These are phyloP conservation scores for Thalassiosira exigua DNA, from an alignment of 352 stramenopile species.

Conservation along the genomic window DNA sequence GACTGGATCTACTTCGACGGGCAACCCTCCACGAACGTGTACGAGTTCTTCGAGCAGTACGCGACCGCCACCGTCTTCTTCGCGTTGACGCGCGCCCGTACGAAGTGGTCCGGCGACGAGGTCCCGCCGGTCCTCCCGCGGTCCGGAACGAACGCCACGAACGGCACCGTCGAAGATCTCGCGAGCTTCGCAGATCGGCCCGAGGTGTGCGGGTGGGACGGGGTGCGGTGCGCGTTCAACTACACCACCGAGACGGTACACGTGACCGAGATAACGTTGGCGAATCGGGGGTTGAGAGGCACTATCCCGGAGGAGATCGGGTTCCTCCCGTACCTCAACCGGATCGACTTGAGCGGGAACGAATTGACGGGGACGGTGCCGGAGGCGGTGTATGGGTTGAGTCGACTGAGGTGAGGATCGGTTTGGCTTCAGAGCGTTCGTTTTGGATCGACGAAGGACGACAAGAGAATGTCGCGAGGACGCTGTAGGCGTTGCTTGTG, in stretches of 20 bases:
- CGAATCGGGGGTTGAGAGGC: slow-evolving; percentile 53
- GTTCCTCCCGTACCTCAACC: slow-evolving; percentile 51
- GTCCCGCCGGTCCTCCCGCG: too few relatives aligned
- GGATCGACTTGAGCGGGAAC: slow-evolving; percentile 64
- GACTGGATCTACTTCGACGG: slow-evolving; percentile 55
- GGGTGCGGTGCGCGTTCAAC: slow-evolving; percentile 66
- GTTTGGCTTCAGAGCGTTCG: too few relatives aligned
- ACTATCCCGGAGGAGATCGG: slow-evolving; percentile 64
- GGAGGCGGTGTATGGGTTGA: slow-evolving; percentile 46
- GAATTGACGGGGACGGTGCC: slow-evolving; percentile 56
- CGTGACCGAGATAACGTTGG: slow-evolving; percentile 59
- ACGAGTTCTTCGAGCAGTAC: slow-evolving; percentile 66
- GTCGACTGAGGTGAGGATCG: slow-evolving; percentile 40
- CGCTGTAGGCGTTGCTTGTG: too few relatives aligned
- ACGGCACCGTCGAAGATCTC: too few relatives aligned
- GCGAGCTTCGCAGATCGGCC: slow-evolving; percentile 31
- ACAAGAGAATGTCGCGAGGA: too few relatives aligned
- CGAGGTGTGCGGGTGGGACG: slow-evolving; percentile 67
- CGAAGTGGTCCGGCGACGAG: slow-evolving; percentile 1
- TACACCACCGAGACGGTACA: slow-evolving; percentile 58
- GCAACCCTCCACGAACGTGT: slow-evolving; percentile 48
- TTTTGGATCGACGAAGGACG: too few relatives aligned
- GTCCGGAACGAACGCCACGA: too few relatives aligned
- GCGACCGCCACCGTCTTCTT: slow-evolving; percentile 54
- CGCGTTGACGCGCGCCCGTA: slow-evolving; percentile 40